Conservation (phyloP, 495 filamentous ascomycete genomes). For the Penicillium coffeae region DNA sequence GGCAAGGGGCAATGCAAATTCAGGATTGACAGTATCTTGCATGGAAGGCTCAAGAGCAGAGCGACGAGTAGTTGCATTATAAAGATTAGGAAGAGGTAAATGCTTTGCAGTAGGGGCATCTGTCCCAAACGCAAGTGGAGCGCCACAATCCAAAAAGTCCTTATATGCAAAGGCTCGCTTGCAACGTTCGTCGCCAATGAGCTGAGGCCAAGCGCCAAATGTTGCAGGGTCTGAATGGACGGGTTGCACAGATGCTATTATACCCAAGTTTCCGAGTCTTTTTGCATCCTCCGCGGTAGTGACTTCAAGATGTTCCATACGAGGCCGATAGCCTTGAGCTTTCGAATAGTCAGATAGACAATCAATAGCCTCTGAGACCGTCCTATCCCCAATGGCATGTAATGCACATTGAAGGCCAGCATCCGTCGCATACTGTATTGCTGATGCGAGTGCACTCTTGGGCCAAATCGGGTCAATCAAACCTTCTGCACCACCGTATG, state of each 20-base stretch:
- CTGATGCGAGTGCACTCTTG: neutral
- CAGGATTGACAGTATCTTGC: conserved; percentile 45
- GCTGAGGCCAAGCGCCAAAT: neutral
- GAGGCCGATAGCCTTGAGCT: neutral
- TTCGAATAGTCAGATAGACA: conserved; percentile 33
- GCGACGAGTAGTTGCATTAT: conserved; percentile 55
- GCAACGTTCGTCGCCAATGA: conserved; percentile 32
- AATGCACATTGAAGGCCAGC: conserved; percentile 57
- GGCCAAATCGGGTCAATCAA: conserved; percentile 10
- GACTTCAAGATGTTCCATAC: neutral
- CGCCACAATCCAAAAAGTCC: conserved; percentile 53
- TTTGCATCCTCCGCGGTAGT: conserved; percentile 38
- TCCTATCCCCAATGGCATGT: conserved; percentile 61
- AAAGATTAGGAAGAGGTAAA: conserved; percentile 52
- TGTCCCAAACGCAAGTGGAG: conserved; percentile 53
- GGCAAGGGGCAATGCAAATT: conserved; percentile 49
- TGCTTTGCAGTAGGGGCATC: conserved; percentile 61
- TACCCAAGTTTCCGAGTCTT: conserved; percentile 50
- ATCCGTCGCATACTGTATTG: conserved; percentile 6
- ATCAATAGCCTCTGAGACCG: conserved; percentile 52
- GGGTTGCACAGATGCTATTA: conserved; percentile 62
- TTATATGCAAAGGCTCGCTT: conserved; percentile 58
- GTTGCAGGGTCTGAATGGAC: conserved; percentile 58
- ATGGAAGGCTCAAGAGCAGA: conserved; percentile 49
- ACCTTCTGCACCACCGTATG: conserved; percentile 31